These are phyloP conservation scores for Gloeophyllum trabeum DNA, from an alignment of 768 basidiomycete species.

Conservation along the genomic window DNA sequence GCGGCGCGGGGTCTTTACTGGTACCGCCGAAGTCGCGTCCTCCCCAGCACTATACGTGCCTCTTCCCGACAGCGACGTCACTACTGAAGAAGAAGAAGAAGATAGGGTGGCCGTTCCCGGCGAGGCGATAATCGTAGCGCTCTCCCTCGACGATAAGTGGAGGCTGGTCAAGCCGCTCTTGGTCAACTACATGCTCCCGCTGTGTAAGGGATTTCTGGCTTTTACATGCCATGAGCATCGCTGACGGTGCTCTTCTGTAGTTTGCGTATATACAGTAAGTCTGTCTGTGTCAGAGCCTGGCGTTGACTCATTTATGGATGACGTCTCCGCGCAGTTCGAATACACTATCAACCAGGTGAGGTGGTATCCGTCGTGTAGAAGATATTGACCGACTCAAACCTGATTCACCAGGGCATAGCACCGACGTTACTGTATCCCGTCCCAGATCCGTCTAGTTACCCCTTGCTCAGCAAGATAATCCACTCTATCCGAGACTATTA, in stretches of 20 bases:
- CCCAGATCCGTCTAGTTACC: conserved; percentile 46
- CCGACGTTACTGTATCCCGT: conserved; percentile 87
- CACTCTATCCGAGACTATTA: conserved; percentile 87
- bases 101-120: conserved; percentile 18
- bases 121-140: conserved; percentile 32
- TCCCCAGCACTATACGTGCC: too few species aligned
- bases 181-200: conserved; percentile 81
- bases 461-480: conserved; percentile 66
- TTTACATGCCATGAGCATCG: background rate
- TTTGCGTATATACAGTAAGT: conserved; percentile 54
- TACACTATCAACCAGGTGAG: conserved; percentile 83
- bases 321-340: conserved; percentile 74
- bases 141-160: conserved; percentile 73
- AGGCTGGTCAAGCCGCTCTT: conserved; percentile 70
- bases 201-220: conserved; percentile 45
- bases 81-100: conserved; percentile 22
- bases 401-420: conserved; percentile 55
- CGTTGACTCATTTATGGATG: background rate
- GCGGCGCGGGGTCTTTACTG: conserved; percentile 31
- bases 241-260: conserved; percentile 16
- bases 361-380: too few species aligned
- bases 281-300: conserved; percentile 23
- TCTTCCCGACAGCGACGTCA: too few species aligned
- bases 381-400: too few species aligned
- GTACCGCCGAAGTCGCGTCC: conserved; percentile 14